phyloP scores from a whole-genome alignment of 805 yeast genomes.

The Spathaspora arborariae region DNA sequence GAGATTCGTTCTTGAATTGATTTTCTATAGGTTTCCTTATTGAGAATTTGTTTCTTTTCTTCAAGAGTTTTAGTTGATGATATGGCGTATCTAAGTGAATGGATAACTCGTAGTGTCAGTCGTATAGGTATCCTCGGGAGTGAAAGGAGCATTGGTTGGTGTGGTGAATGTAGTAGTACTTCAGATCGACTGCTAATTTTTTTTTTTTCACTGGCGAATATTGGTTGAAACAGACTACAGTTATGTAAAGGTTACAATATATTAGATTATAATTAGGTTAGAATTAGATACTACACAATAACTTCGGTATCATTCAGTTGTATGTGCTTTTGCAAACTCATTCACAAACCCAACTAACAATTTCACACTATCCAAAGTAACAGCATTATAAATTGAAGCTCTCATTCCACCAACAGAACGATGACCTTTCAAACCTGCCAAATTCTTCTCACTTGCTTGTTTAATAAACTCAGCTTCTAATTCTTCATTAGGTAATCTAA shows the following conservation, averaged over 20 bases:
- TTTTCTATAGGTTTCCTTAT: constrained; percentile 30
- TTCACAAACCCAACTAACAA: constrained; percentile 53
- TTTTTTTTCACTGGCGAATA: constrained; percentile 1
- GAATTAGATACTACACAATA: too few relatives aligned
- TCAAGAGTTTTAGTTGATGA: constrained; percentile 1
- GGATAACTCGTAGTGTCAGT: neutral
- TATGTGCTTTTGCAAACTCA: constrained; percentile 51
- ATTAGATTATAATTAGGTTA: too few relatives aligned
- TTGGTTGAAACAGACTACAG: neutral
- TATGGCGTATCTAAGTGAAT: neutral
- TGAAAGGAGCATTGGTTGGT: neutral
- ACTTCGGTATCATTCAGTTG: too few relatives aligned
- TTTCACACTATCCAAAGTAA: constrained; percentile 57
- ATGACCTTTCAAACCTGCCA: constrained; percentile 89
- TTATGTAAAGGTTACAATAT: too few relatives aligned
- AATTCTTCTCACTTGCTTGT: constrained; percentile 54
- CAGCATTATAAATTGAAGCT: constrained; percentile 89
- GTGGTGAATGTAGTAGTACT: neutral
- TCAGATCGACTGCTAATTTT: neutral
- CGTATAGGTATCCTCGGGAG: neutral
- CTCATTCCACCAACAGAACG: constrained; percentile 97
- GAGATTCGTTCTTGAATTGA: constrained; percentile 54
- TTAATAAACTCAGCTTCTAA: constrained; percentile 67
- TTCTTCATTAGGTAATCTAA: constrained; percentile 64
- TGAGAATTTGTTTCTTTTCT: constrained; percentile 23